Conservation (phyloP, 78 protist species). For the Planoprotostelium fungivorum region DNA sequence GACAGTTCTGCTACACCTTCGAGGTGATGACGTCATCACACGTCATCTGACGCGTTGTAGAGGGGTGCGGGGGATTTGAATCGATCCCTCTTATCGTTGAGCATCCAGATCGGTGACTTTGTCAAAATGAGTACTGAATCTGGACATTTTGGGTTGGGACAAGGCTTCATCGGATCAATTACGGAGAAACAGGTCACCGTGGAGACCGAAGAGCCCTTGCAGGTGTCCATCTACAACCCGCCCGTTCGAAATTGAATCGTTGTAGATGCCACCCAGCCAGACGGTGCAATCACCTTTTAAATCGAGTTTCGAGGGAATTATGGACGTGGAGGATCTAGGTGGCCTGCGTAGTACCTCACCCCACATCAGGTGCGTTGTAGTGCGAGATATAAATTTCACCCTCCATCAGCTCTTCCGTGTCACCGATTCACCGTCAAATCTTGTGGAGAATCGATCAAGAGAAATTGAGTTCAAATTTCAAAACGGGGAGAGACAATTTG, state of each 20-base stretch:
- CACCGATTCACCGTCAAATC: neutral
- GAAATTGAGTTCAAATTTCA: neutral
- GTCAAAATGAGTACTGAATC: neutral
- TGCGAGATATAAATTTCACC: no score
- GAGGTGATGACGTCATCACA: neutral
- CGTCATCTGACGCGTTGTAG: neutral
- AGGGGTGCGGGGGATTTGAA: neutral
- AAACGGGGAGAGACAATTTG: neutral
- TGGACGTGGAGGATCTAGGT: neutral
- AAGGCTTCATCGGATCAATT: neutral
- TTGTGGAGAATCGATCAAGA: neutral
- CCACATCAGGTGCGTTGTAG: no score
- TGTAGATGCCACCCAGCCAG: no score
- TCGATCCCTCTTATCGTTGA: neutral
- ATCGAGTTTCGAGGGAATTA: neutral
- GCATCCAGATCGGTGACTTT: neutral
- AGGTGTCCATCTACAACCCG: no score
- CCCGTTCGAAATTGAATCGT: no score
- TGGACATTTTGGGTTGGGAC: neutral
- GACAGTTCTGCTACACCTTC: neutral
- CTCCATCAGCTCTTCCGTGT: neutral
- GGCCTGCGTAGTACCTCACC: neutral
- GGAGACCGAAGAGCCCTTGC: neutral
- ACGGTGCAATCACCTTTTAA: neutral
- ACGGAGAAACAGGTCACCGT: neutral